Conservation (phyloP, 768 basidiomycete species). For the Collybiopsis confluens region DNA sequence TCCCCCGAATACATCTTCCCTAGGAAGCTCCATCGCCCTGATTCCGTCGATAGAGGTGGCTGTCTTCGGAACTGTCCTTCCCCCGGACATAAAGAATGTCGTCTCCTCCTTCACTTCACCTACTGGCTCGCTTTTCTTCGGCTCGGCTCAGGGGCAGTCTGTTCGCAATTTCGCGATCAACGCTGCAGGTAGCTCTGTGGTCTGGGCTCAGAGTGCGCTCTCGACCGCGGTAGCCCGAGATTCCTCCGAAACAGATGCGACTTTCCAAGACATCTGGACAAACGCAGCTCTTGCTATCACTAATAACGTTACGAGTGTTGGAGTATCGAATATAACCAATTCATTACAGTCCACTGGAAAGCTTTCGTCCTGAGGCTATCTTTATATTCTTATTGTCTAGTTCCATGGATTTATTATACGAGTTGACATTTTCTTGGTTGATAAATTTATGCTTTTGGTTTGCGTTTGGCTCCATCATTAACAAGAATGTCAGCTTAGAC, state of each 20-base stretch:
- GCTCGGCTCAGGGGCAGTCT: constrained; percentile 42
- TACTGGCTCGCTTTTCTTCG: constrained; percentile 54
- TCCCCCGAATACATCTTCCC: constrained; percentile 33
- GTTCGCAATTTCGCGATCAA: constrained; percentile 54
- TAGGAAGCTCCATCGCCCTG: constrained; percentile 36
- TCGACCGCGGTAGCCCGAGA: constrained; percentile 51
- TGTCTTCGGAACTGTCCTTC: constrained; percentile 52
- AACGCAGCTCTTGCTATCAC: constrained; percentile 34
- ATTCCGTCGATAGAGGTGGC: constrained; percentile 60
- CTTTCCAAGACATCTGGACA: constrained; percentile 48
- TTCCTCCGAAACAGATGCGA: constrained; percentile 33
- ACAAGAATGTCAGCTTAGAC: no score
- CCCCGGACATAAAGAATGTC: constrained; percentile 42
- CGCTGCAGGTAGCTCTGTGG: constrained; percentile 29
- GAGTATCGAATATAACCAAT: constrained; percentile 41
- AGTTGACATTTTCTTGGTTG: no score
- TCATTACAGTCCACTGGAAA: constrained; percentile 28
- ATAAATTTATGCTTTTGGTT: no score
- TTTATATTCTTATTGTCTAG: not conserved
- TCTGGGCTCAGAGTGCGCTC: constrained; percentile 51
- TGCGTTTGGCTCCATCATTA: no score
- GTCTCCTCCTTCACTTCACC: constrained; percentile 49
- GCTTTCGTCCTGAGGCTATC: constrained; percentile 23
- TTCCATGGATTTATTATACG: no score
- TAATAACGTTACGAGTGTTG: constrained; percentile 24